Base-by-base conservation (phyloP, 2,329 filamentous ascomycete species). In the Xylariaceae sp. region DNA sequence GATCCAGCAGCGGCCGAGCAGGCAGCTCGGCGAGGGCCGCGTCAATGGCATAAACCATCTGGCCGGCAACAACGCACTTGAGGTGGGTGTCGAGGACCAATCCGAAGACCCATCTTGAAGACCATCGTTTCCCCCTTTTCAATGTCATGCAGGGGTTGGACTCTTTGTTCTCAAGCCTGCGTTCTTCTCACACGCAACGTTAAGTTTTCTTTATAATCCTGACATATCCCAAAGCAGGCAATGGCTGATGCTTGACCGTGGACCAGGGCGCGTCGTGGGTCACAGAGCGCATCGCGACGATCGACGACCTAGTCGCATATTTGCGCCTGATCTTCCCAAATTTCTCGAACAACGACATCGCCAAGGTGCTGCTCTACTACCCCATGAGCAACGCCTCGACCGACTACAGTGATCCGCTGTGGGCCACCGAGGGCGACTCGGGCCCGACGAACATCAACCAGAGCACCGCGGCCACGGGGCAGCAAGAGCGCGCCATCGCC, bases 341-440 rank as follows among this genome's bases (percentile, higher is more conserved):
- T n/a, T n/a, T n/a, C n/a, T n/a, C n/a, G n/a, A n/a, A n/a, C n/a
- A n/a, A 51, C 19, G 65, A 51, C 32, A 57, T 64, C 28, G 63
- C 62, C 0, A 41, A 53, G 16, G 63, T 61, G 11, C 42, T 55
- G 27, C 40, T 38, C 5, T 52, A 56, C 3, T 58, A 61, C 1
- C 74, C 62, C 4, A 68, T 71, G 2, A 52, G 75, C 13, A 69
- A 68, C 24, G 60, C 70, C 24, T 68, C 64, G 13, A 56, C 58
- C 19, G 59, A 61, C 21, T 68, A 58, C 2, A 65, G 61, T 2
- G 72, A 72, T 15, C 70, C 72, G 45, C 71, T 75, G 40, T 71
- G 77, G 44, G 61, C 65, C 17, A 67, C 63, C 7, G 54, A 61
- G 38, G n/a, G n/a, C n/a, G n/a, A n/a, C n/a, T n/a, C n/a, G n/a